Evolutionary conservation across 192 early-diverging fungal genomes (phyloP), one percentile per base, ranked within the genome.

Genomic region (Umbelopsis vinacea): DNA sequence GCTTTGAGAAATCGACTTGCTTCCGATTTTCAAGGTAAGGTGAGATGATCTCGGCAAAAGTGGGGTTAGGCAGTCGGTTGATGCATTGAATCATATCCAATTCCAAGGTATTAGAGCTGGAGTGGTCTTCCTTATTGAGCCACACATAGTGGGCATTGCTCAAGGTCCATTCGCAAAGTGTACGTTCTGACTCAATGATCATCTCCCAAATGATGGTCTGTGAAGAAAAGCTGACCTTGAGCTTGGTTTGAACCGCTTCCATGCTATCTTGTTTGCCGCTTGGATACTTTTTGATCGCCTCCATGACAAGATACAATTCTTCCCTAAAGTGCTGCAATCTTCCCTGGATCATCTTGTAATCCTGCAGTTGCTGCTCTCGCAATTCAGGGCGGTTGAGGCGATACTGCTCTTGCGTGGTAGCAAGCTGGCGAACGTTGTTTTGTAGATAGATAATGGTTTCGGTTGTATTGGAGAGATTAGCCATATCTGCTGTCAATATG

Each of bases 81-180:
- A 89, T 88, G 22, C 95, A 82, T 24, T 85, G 78, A 6, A 94
- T 46, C 68, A 86, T 74, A 76, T 95, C 92, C 19, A 96, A 85
- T 63, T 95, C 93, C 45, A 94, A 77, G 19, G 89, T 89, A 67
- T 92, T 84, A 21, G 81, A 75, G 53, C 82, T 89, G 0, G 93
- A 91, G 79, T 94, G 92, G 69, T 95, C 94, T 66, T 93, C 91
- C n/a, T 92, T 89, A n/a, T 88, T 89, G n/a, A 89, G 77, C 74
- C 89, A 89, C 47, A 76, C 79, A 71, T 94, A 94, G 50, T 83
- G 82, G 10, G 90, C 79, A 71, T 86, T 84, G 0, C 82, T 80
- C 50, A 95, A 48, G 1, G 82, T 85, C 89, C 90, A 89, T 76
- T 93, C 87, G 67, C 92, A 93, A 38, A 95, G 75, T 8, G 89